Evolutionary conservation across 768 basidiomycete genomes (phyloP).

Genomic region (Mycena galericulata): DNA sequence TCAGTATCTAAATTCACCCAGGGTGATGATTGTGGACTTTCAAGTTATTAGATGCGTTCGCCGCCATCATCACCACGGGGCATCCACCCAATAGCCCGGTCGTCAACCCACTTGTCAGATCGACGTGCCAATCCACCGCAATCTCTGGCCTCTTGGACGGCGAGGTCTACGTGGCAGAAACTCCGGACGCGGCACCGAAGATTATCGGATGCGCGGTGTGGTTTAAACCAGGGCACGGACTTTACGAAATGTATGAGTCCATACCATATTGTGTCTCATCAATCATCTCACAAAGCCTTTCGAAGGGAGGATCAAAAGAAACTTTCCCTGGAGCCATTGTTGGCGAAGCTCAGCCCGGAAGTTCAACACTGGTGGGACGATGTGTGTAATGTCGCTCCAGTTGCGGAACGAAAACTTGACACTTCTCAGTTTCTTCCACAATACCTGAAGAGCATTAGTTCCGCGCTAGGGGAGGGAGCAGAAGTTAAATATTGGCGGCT

Average conservation of each 20-base stretch:
- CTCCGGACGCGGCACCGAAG: background rate
- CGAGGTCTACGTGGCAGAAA: slow-evolving; percentile 11
- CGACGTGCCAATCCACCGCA: background rate
- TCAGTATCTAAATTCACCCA: background rate
- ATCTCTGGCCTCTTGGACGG: background rate
- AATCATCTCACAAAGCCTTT: background rate
- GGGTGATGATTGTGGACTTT: background rate
- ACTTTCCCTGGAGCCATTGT: background rate
- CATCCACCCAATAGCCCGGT: background rate
- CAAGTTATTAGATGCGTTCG: background rate
- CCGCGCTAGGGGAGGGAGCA: no score
- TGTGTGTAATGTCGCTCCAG: no score
- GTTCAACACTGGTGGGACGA: background rate
- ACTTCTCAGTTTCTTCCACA: no score
- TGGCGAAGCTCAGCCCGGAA: background rate
- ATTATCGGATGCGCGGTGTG: slow-evolving; percentile 12
- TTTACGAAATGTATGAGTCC: background rate
- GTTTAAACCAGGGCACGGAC: background rate
- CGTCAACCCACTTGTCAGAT: background rate
- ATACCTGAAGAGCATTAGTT: no score
- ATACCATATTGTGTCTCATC: no score
- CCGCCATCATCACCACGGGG: background rate
- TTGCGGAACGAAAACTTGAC: no score
- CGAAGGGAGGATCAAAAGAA: background rate
- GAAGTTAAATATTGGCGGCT: no score